Conservation (phyloP, 495 filamentous ascomycete species). For the Lasiosphaeria ovina region DNA sequence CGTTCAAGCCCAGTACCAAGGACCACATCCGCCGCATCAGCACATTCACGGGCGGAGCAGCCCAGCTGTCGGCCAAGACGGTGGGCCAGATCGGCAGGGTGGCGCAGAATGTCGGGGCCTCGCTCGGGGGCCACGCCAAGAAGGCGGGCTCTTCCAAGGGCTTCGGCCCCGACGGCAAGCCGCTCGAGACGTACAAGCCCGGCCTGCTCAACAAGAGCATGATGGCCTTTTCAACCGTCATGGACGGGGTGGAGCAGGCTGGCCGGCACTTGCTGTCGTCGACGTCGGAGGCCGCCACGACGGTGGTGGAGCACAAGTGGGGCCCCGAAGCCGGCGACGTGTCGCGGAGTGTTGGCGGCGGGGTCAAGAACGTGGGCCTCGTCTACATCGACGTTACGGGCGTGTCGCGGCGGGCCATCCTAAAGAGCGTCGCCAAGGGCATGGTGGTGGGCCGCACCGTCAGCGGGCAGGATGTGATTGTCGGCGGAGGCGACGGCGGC, state of each 20-base stretch:
- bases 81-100: conserved; percentile 75
- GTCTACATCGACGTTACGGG: conserved; percentile 98
- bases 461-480: conserved; percentile 82
- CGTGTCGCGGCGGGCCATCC: conserved; percentile 80
- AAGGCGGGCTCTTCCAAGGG: conserved; percentile 51
- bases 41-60: conserved; percentile 71
- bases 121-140: conserved; percentile 60
- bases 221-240: conserved; percentile 94
- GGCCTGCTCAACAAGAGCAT: conserved; percentile 90
- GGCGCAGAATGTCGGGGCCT: conserved; percentile 86
- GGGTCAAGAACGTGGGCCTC: conserved; percentile 90
- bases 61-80: conserved; percentile 77
- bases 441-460: conserved; percentile 91
- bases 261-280: conserved; percentile 71
- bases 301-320: conserved; percentile 79
- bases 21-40: conserved; percentile 81
- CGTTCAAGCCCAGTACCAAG: conserved; percentile 84
- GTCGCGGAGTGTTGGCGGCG: conserved; percentile 69
- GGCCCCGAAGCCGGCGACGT: conserved; percentile 79
- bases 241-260: conserved; percentile 87
- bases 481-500: conserved; percentile 70
- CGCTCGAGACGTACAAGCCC: conserved; percentile 71
- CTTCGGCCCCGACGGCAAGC: conserved; percentile 61
- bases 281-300: conserved; percentile 70
- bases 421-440: conserved; percentile 95